Evolutionary conservation across 352 stramenopile species (phyloP).

Genomic region (Pythium aquatile): DNA sequence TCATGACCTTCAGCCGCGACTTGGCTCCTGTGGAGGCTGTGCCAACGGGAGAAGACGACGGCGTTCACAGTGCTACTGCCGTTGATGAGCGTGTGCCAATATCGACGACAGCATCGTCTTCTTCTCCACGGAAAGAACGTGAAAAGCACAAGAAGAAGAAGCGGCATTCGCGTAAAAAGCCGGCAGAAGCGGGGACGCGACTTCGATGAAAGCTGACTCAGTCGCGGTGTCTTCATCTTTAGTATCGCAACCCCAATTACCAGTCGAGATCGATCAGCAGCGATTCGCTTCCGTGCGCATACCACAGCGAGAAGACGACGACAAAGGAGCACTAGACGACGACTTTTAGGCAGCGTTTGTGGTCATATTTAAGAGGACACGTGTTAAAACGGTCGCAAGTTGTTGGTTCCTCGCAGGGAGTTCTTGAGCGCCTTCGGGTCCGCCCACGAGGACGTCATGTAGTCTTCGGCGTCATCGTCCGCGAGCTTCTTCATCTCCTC

Average conservation of each 20-base stretch:
- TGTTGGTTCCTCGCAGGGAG: slow-evolving; percentile 85
- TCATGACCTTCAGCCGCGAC: background rate
- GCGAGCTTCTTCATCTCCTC: slow-evolving; percentile 83
- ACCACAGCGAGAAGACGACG: background rate
- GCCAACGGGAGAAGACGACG: background rate
- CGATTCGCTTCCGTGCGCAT: slow-evolving; percentile 5
- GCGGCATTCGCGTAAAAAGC: slow-evolving; percentile 12
- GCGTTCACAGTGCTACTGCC: background rate
- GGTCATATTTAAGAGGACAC: background rate
- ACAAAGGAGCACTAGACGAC: slow-evolving; percentile 12
- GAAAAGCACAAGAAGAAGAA: slow-evolving; percentile 25
- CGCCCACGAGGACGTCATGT: slow-evolving; percentile 92
- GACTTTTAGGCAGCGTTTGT: slow-evolving; percentile 22
- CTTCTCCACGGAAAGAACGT: slow-evolving; percentile 10
- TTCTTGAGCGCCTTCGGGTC: slow-evolving; percentile 94
- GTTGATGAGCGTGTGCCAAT: background rate
- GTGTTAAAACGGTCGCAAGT: slow-evolving; percentile 75
- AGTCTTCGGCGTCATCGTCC: slow-evolving; percentile 93
- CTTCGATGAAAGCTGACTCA: background rate
- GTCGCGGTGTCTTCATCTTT: background rate
- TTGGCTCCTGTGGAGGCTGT: background rate
- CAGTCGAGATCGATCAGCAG: background rate
- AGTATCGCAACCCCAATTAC: background rate
- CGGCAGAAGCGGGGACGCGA: background rate
- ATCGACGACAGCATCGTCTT: background rate